phyloP scores from a whole-genome alignment of 2,329 filamentous ascomycete genomes.

The Pseudogymnoascus sp. region DNA sequence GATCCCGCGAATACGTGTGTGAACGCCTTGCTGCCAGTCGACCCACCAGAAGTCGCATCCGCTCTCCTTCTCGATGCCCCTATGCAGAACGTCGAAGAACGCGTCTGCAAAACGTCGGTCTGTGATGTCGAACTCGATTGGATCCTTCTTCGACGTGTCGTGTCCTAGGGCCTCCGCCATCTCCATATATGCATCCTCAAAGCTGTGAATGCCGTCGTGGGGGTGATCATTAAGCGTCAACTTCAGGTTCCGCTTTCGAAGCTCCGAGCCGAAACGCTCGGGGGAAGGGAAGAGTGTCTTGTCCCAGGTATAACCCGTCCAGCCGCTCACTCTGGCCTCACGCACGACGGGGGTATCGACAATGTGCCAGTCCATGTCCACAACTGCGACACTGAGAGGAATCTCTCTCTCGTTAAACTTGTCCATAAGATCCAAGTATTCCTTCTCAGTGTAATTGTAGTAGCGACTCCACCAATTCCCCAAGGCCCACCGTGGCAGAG shows the following conservation, averaged over 20 bases:
- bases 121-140: slow-evolving; percentile 51
- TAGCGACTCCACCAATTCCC: slow-evolving; percentile 63
- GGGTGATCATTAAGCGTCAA: slow-evolving; percentile 57
- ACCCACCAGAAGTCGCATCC: slow-evolving; percentile 61
- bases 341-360: slow-evolving; percentile 33
- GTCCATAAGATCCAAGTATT: slow-evolving; percentile 52
- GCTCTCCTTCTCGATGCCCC: slow-evolving; percentile 42
- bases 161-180: slow-evolving; percentile 46
- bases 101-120: slow-evolving; percentile 48
- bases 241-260: slow-evolving; percentile 46
- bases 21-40: slow-evolving; percentile 58
- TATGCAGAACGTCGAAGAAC: slow-evolving; percentile 51
- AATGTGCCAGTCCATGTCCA: slow-evolving; percentile 63
- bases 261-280: slow-evolving; percentile 38
- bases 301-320: slow-evolving; percentile 59
- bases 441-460: slow-evolving; percentile 47
- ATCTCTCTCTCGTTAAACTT: slow-evolving; percentile 44
- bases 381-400: slow-evolving; percentile 51
- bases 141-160: slow-evolving; percentile 41
- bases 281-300: slow-evolving; percentile 44
- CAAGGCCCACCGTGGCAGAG: slow-evolving; percentile 49
- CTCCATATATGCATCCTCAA: slow-evolving; percentile 49
- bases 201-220: slow-evolving; percentile 47
- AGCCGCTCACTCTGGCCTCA: slow-evolving; percentile 36
- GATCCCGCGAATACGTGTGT: slow-evolving; percentile 47